Evolutionary conservation across 495 filamentous ascomycete genomes (phyloP).

Genomic region (Astrothelium macrocarpum): DNA sequence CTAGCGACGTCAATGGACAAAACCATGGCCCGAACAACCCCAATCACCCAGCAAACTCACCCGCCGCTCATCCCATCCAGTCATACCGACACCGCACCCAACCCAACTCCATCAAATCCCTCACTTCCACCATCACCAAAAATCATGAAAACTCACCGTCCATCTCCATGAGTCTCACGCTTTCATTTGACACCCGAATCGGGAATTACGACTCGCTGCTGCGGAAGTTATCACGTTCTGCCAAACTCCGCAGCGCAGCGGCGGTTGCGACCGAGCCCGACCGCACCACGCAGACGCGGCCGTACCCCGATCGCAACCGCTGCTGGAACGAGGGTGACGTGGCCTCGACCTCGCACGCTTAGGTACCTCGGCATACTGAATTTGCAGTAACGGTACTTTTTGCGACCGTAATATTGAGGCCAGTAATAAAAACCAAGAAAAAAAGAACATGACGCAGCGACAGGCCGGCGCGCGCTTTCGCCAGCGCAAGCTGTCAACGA

Average conservation of each 20-base stretch:
- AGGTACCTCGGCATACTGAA: conserved; percentile 13
- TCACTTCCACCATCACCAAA: conserved; percentile 11
- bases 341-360: not conserved
- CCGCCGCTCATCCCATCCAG: conserved; percentile 1
- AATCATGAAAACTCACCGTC: conserved; percentile 9
- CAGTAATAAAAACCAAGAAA: conserved; percentile 3
- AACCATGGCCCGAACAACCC: conserved; percentile 2
- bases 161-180: conserved; percentile 1
- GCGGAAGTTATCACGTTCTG: conserved; percentile 1
- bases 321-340: not conserved
- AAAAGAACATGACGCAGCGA: conserved; percentile 23
- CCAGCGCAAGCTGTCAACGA: conserved; percentile 84
- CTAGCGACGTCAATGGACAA: not conserved
- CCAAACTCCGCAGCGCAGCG: not conserved
- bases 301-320: not conserved
- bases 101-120: conserved; percentile 8
- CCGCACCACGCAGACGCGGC: not conserved
- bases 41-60: not conserved
- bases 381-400: not conserved
- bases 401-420: conserved; percentile 11
- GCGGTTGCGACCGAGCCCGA: conserved; percentile 12
- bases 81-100: not conserved
- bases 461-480: conserved; percentile 36
- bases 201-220: conserved; percentile 12
- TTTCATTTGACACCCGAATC: conserved; percentile 19